Percentiles rank a stretch among this genome's conserved stretches.
These are phyloP conservation scores for Metarhizium sp. DNA, from an alignment of 2,329 filamentous ascomycete genomes.

Conservation along the genomic window DNA sequence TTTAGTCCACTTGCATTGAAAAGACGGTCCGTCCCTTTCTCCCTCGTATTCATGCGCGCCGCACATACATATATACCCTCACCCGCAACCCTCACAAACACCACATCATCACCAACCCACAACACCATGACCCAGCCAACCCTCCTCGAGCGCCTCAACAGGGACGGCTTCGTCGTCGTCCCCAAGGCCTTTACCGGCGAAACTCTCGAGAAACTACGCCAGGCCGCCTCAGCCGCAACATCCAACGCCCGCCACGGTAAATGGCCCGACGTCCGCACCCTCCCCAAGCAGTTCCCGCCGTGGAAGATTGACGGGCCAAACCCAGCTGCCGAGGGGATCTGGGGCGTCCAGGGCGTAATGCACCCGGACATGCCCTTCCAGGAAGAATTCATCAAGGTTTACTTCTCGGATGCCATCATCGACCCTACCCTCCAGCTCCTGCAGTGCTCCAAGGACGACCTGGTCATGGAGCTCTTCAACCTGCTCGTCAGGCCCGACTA, in stretches of 20 bases:
- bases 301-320: slow-evolving; percentile 49
- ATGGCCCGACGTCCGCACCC: slow-evolving; percentile 74
- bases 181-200: slow-evolving; percentile 42
- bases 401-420: slow-evolving; percentile 61
- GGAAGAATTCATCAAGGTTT: slow-evolving; percentile 52
- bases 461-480: slow-evolving; percentile 88
- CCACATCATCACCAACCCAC: background rate
- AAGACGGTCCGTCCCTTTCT: no score
- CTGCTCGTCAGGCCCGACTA: slow-evolving; percentile 64
- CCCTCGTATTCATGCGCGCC: no score
- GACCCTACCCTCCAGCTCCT: slow-evolving; percentile 56
- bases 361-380: slow-evolving; percentile 59
- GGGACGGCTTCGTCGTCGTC: slow-evolving; percentile 67
- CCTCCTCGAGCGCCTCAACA: slow-evolving; percentile 36
- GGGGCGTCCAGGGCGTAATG: slow-evolving; percentile 80
- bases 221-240: slow-evolving; percentile 49
- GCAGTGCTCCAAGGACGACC: slow-evolving; percentile 41
- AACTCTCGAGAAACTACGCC: slow-evolving; percentile 49
- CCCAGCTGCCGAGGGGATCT: slow-evolving; percentile 55
- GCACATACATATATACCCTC: no score
- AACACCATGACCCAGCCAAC: background rate
- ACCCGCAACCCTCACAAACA: background rate
- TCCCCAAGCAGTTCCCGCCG: slow-evolving; percentile 83
- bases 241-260: slow-evolving; percentile 52
- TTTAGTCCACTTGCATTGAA: no score